Evolutionary conservation across 2,329 filamentous ascomycete species (phyloP), one percentile per base, ranked within the genome.

Genomic region (Fusarium fracticaudum): DNA sequence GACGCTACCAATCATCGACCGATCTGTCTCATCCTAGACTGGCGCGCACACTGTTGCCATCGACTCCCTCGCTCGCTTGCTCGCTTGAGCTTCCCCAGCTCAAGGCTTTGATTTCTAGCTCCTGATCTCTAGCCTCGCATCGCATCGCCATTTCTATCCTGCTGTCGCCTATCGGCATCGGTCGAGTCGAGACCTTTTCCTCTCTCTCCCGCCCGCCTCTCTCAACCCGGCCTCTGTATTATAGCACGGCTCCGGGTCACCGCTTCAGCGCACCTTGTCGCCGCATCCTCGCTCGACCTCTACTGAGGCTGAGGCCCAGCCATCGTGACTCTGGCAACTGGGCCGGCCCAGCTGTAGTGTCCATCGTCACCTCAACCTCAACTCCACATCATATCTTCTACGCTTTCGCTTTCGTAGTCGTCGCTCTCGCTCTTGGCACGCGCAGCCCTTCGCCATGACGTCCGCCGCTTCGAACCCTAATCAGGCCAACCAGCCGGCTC

Each of bases 391-490:
- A n/a, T 64, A 66, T 48, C 43, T 31, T 71, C 60, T 58, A 67
- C 55, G 40, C 24, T 31, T 51, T 64, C 40, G n/a, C 55, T 24
- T 40, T 64, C 53, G 50, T 51, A 64, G 51, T 29, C 44, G 26
- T 69, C 62, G 57, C 47, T 64, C 41, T 64, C 51, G 53, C 57
- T 55, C 33, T 60, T 45, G 45, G 55, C 54, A 67, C 73, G 69
- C 71, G 70, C 67, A 71, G 51, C 57, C 64, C 58, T 60, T 63
- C 77, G 64, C 64, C 69, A 84, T 84, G 83, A 77, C 83, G 71
- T 83, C 83, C 60, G 79, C 82, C 67, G 77, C 80, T 64, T 78
- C 80, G 45, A 81, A 81, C 67, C 73, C 79, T 48, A 79, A 78
- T 67, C 78, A 80, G 68, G 77, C 80, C 67, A 82, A 78, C 72